Conservation (phyloP, 495 filamentous ascomycete species). For the Neurospora sp. region DNA sequence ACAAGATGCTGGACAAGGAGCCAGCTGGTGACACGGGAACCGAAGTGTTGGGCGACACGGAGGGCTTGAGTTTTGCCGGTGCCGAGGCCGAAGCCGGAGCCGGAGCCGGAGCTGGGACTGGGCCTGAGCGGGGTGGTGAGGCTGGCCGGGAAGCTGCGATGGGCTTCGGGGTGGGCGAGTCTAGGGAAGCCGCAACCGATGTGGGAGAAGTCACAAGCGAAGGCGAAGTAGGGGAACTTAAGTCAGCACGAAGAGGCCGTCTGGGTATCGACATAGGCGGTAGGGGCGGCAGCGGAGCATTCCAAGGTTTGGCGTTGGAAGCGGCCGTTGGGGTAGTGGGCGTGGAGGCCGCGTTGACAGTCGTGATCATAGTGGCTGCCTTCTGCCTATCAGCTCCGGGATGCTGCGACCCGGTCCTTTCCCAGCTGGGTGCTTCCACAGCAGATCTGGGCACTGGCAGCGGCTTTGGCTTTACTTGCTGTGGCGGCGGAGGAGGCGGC, state of each 20-base stretch:
- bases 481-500: background rate
- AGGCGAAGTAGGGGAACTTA: background rate
- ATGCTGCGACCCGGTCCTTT: background rate
- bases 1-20: conserved; percentile 37
- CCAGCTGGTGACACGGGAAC: conserved; percentile 13
- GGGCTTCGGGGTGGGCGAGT: background rate
- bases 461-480: background rate
- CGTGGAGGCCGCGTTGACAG: conserved; percentile 8
- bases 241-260: conserved; percentile 18
- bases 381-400: background rate
- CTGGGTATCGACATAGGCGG: conserved; percentile 20
- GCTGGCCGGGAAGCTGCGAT: background rate
- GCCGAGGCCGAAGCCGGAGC: conserved; percentile 1
- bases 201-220: background rate
- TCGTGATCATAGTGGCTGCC: background rate
- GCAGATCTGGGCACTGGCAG: background rate
- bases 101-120: background rate
- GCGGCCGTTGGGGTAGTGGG: conserved; percentile 14
- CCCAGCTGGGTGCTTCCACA: background rate
- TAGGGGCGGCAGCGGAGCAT: conserved; percentile 21
- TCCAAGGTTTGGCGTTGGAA: conserved; percentile 7
- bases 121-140: background rate
- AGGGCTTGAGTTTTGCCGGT: conserved; percentile 4
- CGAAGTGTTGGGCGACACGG: background rate
- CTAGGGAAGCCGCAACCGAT: background rate